Base-by-base conservation (phyloP, 2,329 filamentous ascomycete genomes). In the Didymella exigua region DNA sequence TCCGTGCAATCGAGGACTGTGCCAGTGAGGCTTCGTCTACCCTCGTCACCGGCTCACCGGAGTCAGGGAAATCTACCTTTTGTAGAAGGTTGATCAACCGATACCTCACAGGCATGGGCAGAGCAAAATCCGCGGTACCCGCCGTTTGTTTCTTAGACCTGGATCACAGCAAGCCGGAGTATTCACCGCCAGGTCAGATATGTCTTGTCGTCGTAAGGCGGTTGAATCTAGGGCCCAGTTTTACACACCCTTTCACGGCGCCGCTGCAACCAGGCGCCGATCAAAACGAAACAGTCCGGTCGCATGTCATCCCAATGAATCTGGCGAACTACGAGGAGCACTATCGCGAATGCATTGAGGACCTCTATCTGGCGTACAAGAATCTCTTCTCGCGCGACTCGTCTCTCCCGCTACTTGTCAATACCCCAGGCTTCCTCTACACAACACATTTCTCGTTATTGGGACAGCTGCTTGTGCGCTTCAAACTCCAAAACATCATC, bases 111-210 rank as follows among this genome's bases (percentile, higher is more conserved):
- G 72, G 77, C 40, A 59, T 69, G 27, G 71, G 72, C 14, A 73
- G 66, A 37, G 61, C 49, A 1, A 63, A 66, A 14, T 60, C 52
- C 27, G 56, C 70, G 5, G 41, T 69, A 0, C 59, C 68, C 29
- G 76, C 74, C 44, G 77, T 88, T 23, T 81, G 80, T 49, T 77
- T 89, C n/a, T 79, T 95, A 6, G 90, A 95, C 63, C 79, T 93
- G 9, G 90, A 95, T 67, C 88, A 89, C 0, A 88, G 87, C 0
- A 89, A 92, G 65, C 89, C 90, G 2, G 90, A 93, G 67, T 92
- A 89, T 69, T 84, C 84, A 0, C 81, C 87, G 1, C 84, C 87
- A 0, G 89, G 90, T 0, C 86, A 88, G 13, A 68, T 93, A 18
- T 89, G 89, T 1, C 82, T 93, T 4, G 77, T 87, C 13, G 79